These are phyloP conservation scores for Cercospora janseana DNA, from an alignment of 2,329 filamentous ascomycete genomes.

Conservation along the genomic window DNA sequence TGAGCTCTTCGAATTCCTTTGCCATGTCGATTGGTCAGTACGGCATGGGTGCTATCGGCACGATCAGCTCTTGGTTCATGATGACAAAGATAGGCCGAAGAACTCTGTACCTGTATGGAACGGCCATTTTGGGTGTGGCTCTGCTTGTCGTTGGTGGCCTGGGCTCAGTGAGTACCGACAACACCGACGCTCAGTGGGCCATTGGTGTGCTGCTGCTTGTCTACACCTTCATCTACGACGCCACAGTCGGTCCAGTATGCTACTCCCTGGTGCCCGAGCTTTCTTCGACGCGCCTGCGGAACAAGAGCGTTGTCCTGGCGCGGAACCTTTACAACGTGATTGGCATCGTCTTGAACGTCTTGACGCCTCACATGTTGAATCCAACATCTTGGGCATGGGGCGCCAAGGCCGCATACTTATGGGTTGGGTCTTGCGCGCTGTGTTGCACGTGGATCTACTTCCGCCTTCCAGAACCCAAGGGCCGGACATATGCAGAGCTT, in stretches of 20 bases:
- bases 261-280: constrained; percentile 36
- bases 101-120: constrained; percentile 40
- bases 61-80: constrained; percentile 36
- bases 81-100: constrained; percentile 42
- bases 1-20: constrained; percentile 38
- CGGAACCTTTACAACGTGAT: constrained; percentile 34
- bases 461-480: constrained; percentile 42
- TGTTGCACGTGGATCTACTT: constrained; percentile 46
- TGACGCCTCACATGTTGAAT: constrained; percentile 34
- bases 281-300: constrained; percentile 32
- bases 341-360: constrained; percentile 27
- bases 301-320: constrained; percentile 35
- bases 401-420: constrained; percentile 41
- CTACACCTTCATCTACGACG: constrained; percentile 35
- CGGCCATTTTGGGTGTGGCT: constrained; percentile 21
- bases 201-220: constrained; percentile 31
- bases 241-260: constrained; percentile 35
- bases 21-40: constrained; percentile 38
- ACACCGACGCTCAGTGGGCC: constrained; percentile 29
- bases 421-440: constrained; percentile 39
- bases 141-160: constrained; percentile 31
- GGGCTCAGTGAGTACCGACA: constrained; percentile 16
- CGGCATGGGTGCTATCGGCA: constrained; percentile 31
- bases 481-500: constrained; percentile 54
- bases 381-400: constrained; percentile 26